phyloP scores from a whole-genome alignment of 2,329 filamentous ascomycete genomes.

The Endothia cerciana region DNA sequence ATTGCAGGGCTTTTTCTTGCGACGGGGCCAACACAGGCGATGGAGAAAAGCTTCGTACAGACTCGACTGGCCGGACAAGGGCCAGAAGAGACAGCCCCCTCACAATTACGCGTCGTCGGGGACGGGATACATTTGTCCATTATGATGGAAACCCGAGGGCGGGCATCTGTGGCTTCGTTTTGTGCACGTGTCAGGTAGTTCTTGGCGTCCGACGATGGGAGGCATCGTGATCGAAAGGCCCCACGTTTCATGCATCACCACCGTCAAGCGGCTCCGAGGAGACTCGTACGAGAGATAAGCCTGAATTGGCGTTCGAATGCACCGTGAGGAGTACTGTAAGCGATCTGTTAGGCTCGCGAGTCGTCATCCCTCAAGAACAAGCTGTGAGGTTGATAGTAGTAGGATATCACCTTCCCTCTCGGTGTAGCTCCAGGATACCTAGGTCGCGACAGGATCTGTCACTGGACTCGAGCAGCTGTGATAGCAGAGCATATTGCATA shows the following conservation, averaged over 20 bases:
- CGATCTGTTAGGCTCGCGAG: not conserved
- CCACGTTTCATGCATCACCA: conserved; percentile 2
- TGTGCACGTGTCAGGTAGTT: not conserved
- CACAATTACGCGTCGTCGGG: conserved; percentile 14
- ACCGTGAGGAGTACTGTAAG: not conserved
- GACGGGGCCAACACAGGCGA: not conserved
- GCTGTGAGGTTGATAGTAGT: not conserved
- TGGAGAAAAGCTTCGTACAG: not conserved
- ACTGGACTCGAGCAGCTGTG: not conserved
- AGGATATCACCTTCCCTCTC: conserved; percentile 21
- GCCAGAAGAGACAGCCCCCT: not conserved
- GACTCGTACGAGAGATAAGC: conserved; percentile 19
- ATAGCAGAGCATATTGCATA: not conserved
- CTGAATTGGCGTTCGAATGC: not conserved
- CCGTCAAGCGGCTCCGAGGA: conserved; percentile 8
- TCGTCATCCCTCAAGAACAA: not conserved
- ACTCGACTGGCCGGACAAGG: not conserved
- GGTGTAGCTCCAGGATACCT: conserved; percentile 11
- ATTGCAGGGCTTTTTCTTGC: not conserved
- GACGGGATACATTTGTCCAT: not conserved
- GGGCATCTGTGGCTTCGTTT: not conserved
- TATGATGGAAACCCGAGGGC: not conserved
- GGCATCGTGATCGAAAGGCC: not conserved
- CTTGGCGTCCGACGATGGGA: conserved; percentile 1
- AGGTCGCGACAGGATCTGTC: not conserved